Percentiles rank a stretch among this genome's conserved stretches.
These are phyloP conservation scores for Tuber brumale DNA, from an alignment of 495 filamentous ascomycete species.

Conservation along the genomic window DNA sequence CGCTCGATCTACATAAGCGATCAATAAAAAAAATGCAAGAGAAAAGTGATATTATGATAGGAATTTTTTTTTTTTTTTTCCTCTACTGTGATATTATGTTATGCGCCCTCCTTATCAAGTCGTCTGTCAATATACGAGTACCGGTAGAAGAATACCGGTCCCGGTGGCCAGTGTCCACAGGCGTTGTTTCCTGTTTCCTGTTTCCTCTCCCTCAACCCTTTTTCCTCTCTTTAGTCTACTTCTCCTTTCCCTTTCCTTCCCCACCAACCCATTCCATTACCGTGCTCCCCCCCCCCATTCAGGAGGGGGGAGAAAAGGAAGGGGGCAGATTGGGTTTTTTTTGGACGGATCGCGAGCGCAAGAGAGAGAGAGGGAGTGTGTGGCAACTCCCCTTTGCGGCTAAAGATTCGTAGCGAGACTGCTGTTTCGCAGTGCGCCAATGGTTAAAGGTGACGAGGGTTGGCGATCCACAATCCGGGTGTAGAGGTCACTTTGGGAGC, in stretches of 20 bases:
- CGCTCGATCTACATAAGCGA: slow-evolving; percentile 5
- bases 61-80: not conserved
- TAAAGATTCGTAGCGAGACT: not conserved
- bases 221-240: not conserved
- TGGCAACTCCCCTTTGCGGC: not conserved
- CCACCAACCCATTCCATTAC: not conserved
- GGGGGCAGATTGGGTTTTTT: not conserved
- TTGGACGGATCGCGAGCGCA: not conserved
- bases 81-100: not conserved
- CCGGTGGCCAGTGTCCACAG: not conserved
- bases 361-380: not conserved
- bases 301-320: not conserved
- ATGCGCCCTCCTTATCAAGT: not conserved
- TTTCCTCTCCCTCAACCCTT: not conserved
- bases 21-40: not conserved
- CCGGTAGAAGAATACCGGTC: not conserved
- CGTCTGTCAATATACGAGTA: not conserved
- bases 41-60: slow-evolving; percentile 4
- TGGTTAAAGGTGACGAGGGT: not conserved
- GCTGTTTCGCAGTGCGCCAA: not conserved
- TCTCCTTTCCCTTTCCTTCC: not conserved
- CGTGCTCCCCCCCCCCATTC: not conserved
- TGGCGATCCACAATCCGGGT: slow-evolving; percentile 3
- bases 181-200: not conserved
- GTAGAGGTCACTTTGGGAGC: slow-evolving; percentile 2